A percentile compares a stretch with the other conserved stretches of the same genome.
phyloP scores from a whole-genome alignment of 768 basidiomycete species.

The Gloeopeniophorella convolvens region DNA sequence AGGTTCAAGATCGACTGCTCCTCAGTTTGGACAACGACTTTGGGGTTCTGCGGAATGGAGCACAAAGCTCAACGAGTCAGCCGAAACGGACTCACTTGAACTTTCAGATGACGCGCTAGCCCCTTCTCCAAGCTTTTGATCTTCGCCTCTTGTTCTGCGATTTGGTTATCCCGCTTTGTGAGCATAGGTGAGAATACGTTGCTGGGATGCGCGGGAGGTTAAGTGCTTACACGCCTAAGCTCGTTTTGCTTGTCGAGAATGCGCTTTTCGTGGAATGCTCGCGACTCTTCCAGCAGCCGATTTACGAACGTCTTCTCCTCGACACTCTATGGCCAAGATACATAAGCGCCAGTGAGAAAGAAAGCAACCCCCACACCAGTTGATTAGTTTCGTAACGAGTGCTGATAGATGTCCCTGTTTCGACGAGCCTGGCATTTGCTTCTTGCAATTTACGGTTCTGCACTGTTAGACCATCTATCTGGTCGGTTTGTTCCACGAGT shows the following conservation, averaged over 20 bases:
- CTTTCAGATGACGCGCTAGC: constrained; percentile 27
- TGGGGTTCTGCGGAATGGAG: constrained; percentile 14
- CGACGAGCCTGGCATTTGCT: constrained; percentile 20
- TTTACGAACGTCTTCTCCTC: constrained; percentile 30
- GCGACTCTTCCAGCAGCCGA: constrained; percentile 27
- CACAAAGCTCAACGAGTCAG: background rate
- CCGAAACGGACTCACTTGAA: constrained; percentile 18
- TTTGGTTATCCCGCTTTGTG: constrained; percentile 28
- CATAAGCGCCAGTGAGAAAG: background rate
- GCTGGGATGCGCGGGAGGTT: background rate
- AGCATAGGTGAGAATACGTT: background rate
- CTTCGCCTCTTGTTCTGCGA: constrained; percentile 27
- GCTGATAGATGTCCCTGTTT: constrained; percentile 25
- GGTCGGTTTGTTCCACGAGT: constrained; percentile 19
- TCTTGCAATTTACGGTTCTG: constrained; percentile 22
- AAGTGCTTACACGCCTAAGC: constrained; percentile 26
- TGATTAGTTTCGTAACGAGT: constrained; percentile 28
- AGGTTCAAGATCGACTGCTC: constrained; percentile 29
- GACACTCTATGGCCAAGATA: constrained; percentile 21
- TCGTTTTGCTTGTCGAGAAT: constrained; percentile 32
- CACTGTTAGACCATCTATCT: constrained; percentile 22
- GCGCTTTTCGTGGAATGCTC: constrained; percentile 29
- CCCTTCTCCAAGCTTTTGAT: constrained; percentile 27
- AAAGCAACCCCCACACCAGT: constrained; percentile 12
- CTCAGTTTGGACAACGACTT: constrained; percentile 14